Percentiles rank a stretch among this genome's conserved stretches.
Evolutionary conservation across 441 rosid species (phyloP).

Genomic region (Brassica balearica): DNA sequence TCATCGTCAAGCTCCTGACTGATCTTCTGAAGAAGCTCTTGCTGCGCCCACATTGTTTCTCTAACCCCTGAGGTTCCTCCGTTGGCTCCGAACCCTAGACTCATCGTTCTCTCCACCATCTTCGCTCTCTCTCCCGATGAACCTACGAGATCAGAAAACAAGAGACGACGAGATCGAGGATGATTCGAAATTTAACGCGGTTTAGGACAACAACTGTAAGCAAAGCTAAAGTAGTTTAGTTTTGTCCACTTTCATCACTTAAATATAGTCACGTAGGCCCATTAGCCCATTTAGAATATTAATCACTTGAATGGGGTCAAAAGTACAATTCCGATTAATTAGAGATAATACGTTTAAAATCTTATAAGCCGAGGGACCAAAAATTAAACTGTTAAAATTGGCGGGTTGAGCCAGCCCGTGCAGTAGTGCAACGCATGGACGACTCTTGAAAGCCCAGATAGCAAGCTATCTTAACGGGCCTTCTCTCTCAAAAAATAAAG

Average conservation of each 20-base stretch:
- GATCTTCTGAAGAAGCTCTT: conserved; percentile 77
- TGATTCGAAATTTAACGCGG: conserved; percentile 1
- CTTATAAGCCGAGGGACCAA: no score
- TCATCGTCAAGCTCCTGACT: conserved; percentile 75
- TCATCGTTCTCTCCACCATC: conserved; percentile 52
- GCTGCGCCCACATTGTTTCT: conserved; percentile 73
- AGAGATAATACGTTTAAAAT: no score
- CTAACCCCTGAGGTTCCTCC: conserved; percentile 55
- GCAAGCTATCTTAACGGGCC: conserved; percentile 26
- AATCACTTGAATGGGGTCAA: neutral
- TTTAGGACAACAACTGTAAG: neutral
- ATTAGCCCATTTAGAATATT: no score
- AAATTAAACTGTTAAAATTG: neutral
- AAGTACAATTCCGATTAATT: no score
- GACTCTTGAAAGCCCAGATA: conserved; percentile 14
- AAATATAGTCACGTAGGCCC: neutral
- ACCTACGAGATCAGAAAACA: neutral
- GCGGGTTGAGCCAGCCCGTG: neutral
- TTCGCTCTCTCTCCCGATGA: neutral
- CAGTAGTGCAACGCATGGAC: neutral
- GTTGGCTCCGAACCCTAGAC: conserved; percentile 45
- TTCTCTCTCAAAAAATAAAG: conserved; percentile 37
- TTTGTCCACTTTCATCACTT: neutral
- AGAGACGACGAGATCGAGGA: neutral
- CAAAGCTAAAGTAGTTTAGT: neutral